Conservation (phyloP, 805 yeast species). For the Metschnikowia dekortorum region DNA sequence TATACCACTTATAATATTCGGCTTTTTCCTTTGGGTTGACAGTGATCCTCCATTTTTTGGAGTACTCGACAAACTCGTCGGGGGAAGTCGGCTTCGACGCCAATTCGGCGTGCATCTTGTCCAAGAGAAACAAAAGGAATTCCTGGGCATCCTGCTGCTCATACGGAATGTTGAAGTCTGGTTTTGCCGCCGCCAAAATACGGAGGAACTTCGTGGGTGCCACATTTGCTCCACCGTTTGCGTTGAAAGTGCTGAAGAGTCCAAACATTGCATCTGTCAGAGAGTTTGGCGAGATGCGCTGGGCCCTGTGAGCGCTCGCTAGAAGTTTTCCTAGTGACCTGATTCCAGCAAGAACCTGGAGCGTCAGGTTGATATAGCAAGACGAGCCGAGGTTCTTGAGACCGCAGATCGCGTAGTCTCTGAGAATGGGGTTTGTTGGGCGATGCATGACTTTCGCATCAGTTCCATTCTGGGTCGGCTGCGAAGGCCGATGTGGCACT, state of each 20-base stretch:
- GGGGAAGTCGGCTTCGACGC: constrained; percentile 21
- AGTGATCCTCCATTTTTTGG: constrained; percentile 29
- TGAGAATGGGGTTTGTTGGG: constrained; percentile 16
- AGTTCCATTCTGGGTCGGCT: neutral
- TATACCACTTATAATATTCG: constrained; percentile 63
- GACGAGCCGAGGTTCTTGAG: constrained; percentile 66
- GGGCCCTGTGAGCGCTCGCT: constrained; percentile 22
- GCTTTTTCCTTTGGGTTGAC: constrained; percentile 32
- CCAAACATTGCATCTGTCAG: constrained; percentile 50
- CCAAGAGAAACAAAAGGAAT: constrained; percentile 61
- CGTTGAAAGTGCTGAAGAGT: constrained; percentile 53
- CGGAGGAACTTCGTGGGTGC: constrained; percentile 64
- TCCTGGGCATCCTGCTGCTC: constrained; percentile 85
- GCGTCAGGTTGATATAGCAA: constrained; percentile 70
- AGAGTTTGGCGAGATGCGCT: neutral
- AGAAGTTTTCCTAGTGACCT: constrained; percentile 47
- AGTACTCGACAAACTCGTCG: constrained; percentile 18
- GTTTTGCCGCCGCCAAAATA: constrained; percentile 48
- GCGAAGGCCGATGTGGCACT: neutral
- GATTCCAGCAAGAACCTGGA: constrained; percentile 64
- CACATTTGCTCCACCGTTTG: constrained; percentile 56
- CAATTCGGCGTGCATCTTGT: constrained; percentile 65
- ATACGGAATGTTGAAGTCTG: constrained; percentile 63
- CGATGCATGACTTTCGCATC: neutral
- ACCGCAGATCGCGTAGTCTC: constrained; percentile 53